phyloP scores from a whole-genome alignment of 2,329 filamentous ascomycete genomes.

The Plenodomus tracheiphilus region DNA sequence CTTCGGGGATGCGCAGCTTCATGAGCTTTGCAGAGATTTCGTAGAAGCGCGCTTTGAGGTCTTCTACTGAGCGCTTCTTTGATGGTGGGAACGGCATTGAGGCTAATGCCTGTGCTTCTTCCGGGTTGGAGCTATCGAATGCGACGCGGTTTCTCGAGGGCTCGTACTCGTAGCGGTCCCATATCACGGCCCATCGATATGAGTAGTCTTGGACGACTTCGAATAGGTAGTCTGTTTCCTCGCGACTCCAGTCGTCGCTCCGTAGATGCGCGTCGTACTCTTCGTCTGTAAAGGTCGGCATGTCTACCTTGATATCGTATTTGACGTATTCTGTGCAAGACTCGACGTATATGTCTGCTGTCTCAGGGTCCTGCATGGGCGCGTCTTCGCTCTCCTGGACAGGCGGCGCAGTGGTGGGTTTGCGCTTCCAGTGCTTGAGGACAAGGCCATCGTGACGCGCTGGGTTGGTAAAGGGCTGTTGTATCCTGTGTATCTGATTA shows the following conservation, averaged over 20 bases:
- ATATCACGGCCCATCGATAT: slow-evolving; percentile 87
- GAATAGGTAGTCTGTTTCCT: slow-evolving; percentile 93
- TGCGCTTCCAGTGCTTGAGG: slow-evolving; percentile 79
- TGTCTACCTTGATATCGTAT: slow-evolving; percentile 79
- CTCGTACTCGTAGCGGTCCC: slow-evolving; percentile 85
- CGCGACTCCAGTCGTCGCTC: slow-evolving; percentile 80
- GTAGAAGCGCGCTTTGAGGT: slow-evolving; percentile 91
- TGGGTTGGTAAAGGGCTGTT: slow-evolving; percentile 70
- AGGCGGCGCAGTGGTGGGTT: slow-evolving; percentile 45
- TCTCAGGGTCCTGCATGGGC: slow-evolving; percentile 42
- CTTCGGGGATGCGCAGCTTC: slow-evolving; percentile 45
- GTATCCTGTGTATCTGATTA: slow-evolving; percentile 27
- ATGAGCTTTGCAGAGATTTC: slow-evolving; percentile 65
- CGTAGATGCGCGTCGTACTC: slow-evolving; percentile 79
- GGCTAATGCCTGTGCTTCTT: slow-evolving; percentile 31
- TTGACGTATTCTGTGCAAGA: slow-evolving; percentile 71
- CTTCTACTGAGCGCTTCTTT: slow-evolving; percentile 74
- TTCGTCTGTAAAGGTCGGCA: slow-evolving; percentile 82
- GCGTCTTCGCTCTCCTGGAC: slow-evolving; percentile 37
- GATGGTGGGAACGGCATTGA: slow-evolving; percentile 46
- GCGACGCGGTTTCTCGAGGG: slow-evolving; percentile 36
- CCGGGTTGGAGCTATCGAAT: slow-evolving; percentile 22
- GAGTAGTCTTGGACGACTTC: slow-evolving; percentile 75
- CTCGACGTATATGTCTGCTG: slow-evolving; percentile 43
- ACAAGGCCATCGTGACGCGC: slow-evolving; percentile 73